Base-by-base conservation (phyloP, 768 basidiomycete species). In the Boletellus emodensis region DNA sequence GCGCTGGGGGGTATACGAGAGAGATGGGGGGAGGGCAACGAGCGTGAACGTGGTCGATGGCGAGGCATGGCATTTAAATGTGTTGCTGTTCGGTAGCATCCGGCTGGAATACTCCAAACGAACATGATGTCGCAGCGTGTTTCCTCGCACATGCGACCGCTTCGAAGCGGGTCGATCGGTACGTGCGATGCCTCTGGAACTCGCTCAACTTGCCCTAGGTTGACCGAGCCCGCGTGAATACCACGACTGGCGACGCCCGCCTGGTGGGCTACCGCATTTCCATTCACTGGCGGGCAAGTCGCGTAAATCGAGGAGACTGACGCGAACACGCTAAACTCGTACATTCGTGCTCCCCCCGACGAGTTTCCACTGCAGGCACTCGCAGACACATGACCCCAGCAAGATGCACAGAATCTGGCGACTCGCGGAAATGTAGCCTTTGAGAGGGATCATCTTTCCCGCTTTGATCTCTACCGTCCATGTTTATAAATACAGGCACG, bases 81-180 rank as follows among this genome's bases (percentile, higher is more conserved):
- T 26, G 33, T 28, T 28, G 28, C 32, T 4, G 35, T 49, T 51
- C 62, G 62, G 62, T 61, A 55, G 57, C 45, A 54, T 20, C 62
- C 57, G 57, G 44, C 47, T 34, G 40, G 39, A 40, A 24, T 4
- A 28, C 28, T 28, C 22, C 18, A 39, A 35, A 45, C 20, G 18
- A 18, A 41, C 53, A 47, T 41, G 42, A 58, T 54, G 50, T 45
- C 44, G 28, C 56, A 40, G 28, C 28, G 28, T 28, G 28, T 28
- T 28, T 28, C 28, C 6, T 28, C 28, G 22, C 47, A 9, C 22
- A 34, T 4, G 26, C n/a, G 38, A 40, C n/a, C n/a, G n/a, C 20
- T 20, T 20, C 20, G 20, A 20, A 3, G 20, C 20, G 20, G 20
- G 20, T 20, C 20, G 20, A 20, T 20, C 20, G 20, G 20, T 20